Conservation (phyloP, 108 stramenopile genomes). For the Skeletonema tropicum region DNA sequence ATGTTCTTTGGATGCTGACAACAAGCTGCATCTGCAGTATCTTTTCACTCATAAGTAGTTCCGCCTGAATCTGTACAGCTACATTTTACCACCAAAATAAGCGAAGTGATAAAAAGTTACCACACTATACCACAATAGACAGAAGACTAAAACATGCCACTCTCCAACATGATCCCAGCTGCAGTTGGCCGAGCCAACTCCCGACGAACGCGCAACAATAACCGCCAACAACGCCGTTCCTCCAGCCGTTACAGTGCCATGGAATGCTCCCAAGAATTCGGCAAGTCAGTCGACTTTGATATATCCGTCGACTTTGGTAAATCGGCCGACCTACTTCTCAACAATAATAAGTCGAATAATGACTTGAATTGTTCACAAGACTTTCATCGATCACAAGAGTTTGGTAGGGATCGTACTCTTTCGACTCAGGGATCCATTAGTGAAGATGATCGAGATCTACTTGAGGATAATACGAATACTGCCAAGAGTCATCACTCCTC, state of each 20-base stretch:
- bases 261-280: background rate
- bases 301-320: conserved; percentile 13
- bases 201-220: background rate
- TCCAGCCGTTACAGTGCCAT: background rate
- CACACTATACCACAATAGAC: no score
- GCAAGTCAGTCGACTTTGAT: conserved; percentile 1
- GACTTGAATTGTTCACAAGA: background rate
- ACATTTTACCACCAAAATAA: no score
- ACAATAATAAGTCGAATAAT: background rate
- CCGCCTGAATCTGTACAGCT: no score
- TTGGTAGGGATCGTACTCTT: background rate
- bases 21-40: no score
- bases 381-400: conserved; percentile 3
- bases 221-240: background rate
- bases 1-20: no score
- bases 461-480: background rate
- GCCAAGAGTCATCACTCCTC: no score
- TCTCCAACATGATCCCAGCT: conserved; percentile 3
- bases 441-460: background rate
- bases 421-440: background rate
- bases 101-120: no score
- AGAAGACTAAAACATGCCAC: background rate
- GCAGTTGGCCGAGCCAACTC: background rate
- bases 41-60: no score
- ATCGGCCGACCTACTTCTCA: background rate